phyloP scores from a whole-genome alignment of 1,139 yeast species.

The Yamadazyma membranifaciens region DNA sequence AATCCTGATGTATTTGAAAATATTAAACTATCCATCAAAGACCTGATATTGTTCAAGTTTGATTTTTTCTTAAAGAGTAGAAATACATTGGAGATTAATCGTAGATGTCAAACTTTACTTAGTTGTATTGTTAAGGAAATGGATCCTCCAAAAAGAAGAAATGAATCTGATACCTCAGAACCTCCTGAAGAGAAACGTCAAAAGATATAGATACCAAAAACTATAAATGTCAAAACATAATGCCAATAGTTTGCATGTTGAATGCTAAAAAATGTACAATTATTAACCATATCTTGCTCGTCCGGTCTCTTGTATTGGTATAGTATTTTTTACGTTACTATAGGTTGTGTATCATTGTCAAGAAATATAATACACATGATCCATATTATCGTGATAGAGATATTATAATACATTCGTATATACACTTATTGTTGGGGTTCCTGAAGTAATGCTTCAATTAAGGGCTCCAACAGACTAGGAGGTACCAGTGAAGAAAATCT shows the following conservation, averaged over 20 bases:
- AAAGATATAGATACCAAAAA: slow-evolving; percentile 14
- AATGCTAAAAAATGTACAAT: slow-evolving; percentile 2
- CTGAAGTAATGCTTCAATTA: background rate
- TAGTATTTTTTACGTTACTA: too few relatives aligned
- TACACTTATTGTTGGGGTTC: background rate
- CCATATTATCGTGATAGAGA: too few relatives aligned
- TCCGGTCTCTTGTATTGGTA: too few relatives aligned
- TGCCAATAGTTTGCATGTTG: too few relatives aligned
- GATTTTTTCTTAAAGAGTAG: slow-evolving; percentile 74
- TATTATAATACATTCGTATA: background rate
- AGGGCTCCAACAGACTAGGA: slow-evolving; percentile 52
- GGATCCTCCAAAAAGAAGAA: slow-evolving; percentile 21
- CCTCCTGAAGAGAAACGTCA: slow-evolving; percentile 15
- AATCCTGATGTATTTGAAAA: slow-evolving; percentile 63
- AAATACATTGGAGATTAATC: slow-evolving; percentile 58
- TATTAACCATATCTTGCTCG: slow-evolving; percentile 1
- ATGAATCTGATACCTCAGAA: slow-evolving; percentile 13
- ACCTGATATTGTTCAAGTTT: slow-evolving; percentile 61
- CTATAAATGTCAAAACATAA: too few relatives aligned
- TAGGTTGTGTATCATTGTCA: too few relatives aligned
- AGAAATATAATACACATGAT: too few relatives aligned
- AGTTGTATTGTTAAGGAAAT: slow-evolving; percentile 66
- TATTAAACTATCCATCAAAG: slow-evolving; percentile 59
- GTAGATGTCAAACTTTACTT: slow-evolving; percentile 67
- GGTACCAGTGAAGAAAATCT: slow-evolving; percentile 70